Evolutionary conservation across 1,139 yeast species (phyloP), one percentile per base, ranked within the genome.

Genomic region (Kazachstania sp.): DNA sequence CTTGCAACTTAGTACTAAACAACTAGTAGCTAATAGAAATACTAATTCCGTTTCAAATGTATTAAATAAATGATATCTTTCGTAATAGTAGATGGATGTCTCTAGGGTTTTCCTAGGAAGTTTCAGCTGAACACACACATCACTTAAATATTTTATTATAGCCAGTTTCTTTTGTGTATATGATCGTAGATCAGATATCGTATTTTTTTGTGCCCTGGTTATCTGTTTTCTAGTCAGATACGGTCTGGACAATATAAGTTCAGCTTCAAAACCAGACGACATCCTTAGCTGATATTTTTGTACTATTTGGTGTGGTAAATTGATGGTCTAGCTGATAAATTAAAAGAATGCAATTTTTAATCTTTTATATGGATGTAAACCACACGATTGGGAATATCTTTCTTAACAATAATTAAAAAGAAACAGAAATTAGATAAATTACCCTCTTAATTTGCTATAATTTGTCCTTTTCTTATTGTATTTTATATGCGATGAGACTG

Each of bases 1-100:
- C 64, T 92, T 90, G 40, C 84, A 73, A 3, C 97, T 86, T 34
- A 88, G 73, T 51, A 87, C 78, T n/a, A 92, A 61, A 50, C 94
- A 78, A 5, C 95, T 77, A 4, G 84, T 67, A 0, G 86, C 88
- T 20, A 84, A 77, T 39, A 82, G 82, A 56, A 69, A 61, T 46
- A 70, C 66, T 19, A 63, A 46, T 26, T 59, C 65, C 1, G 68
- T 66, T 49, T 77, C 80, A 56, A 81, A 82, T 52, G 67, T 67
- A 60, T 82, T 81, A 64, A 80, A 79, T 20, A 86, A 69, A 59
- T 77, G 84, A 61, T 73, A 86, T 49, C 88, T 69, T 56, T 84
- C 94, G 61, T 79, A 86, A 55, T 80, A 80, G 54, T 79, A 77
- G 78, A 83, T 79, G 3, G 88, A 73, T 6, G 84, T 75, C 53